Base-by-base conservation (phyloP, 106 monocot genomes). In the Vanilla planifolia region DNA sequence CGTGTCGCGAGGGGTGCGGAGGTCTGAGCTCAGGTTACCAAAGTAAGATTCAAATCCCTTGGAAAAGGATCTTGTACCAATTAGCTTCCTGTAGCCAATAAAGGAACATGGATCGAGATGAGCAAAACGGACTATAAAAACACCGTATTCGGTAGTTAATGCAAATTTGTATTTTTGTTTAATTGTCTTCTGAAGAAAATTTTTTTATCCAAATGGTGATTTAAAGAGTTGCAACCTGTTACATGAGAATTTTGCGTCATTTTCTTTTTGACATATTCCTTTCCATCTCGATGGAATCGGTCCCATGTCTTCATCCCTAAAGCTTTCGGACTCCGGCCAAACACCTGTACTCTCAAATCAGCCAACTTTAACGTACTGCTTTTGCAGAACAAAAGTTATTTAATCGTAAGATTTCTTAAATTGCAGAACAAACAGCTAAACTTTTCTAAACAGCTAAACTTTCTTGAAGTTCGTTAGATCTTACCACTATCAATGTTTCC, bases 401-500 rank as follows among this genome's bases (percentile, higher is more conserved):
- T n/a, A 50, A 33, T 44, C n/a, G n/a, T n/a, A n/a, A n/a, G n/a
- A n/a, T n/a, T n/a, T n/a, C n/a, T n/a, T n/a, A n/a, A n/a, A n/a
- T n/a, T n/a, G n/a, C n/a, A n/a, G n/a, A n/a, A n/a, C n/a, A n/a
- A n/a, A n/a, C n/a, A n/a, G n/a, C n/a, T n/a, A n/a, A n/a, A n/a
- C n/a, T n/a, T 4, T 48, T 48, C 4, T 4, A 29, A 34, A n/a
- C n/a, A n/a, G n/a, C n/a, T n/a, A n/a, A n/a, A n/a, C n/a, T n/a
- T n/a, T n/a, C n/a, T n/a, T n/a, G n/a, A n/a, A n/a, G n/a, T n/a
- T n/a, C n/a, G n/a, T n/a, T n/a, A n/a, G n/a, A 2, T 6, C 25
- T 22, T 82, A 87, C 87, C 87, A 36, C 79, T 87, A 28, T 87
- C 87, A 2, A 87, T 62, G 58, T 79, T 87, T 55, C 70, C 87